phyloP scores from a whole-genome alignment of 2,329 filamentous ascomycete genomes.

The Fusarium annulatum region DNA sequence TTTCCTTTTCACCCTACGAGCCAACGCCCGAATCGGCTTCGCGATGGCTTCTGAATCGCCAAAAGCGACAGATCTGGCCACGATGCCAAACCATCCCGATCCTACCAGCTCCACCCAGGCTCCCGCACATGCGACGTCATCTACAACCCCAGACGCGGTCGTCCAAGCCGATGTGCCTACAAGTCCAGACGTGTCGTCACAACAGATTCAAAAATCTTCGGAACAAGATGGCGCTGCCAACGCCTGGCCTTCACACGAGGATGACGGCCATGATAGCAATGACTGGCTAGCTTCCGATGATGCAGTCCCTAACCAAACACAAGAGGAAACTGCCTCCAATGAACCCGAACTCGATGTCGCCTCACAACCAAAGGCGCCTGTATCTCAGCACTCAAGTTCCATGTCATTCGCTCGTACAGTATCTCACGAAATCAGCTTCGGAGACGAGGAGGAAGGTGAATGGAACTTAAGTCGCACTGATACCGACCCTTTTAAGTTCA shows the following conservation, averaged over 20 bases:
- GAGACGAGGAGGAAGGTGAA: conserved; percentile 70
- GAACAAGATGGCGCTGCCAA: conserved; percentile 19
- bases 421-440: conserved; percentile 69
- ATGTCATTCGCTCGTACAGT: conserved; percentile 74
- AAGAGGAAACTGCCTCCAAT: conserved; percentile 23
- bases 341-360: conserved; percentile 22
- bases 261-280: conserved; percentile 40
- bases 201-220: conserved; percentile 7
- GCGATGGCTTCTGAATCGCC: conserved; percentile 53
- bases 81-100: conserved; percentile 52
- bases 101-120: conserved; percentile 33
- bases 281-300: conserved; percentile 44
- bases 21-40: conserved; percentile 32
- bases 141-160: conserved; percentile 22
- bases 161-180: conserved; percentile 14
- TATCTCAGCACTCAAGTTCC: conserved; percentile 67
- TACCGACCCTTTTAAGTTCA: conserved; percentile 69
- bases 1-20: conserved; percentile 23
- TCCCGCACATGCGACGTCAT: conserved; percentile 38
- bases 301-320: conserved; percentile 9
- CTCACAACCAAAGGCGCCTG: conserved; percentile 43
- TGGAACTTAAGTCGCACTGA: conserved; percentile 64
- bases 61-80: conserved; percentile 54
- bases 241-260: conserved; percentile 40
- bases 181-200: conserved; percentile 24